A percentile compares a stretch with the other conserved stretches of the same genome.
Evolutionary conservation across 805 yeast species (phyloP).

Genomic region (Yamadazyma kitorensis): DNA sequence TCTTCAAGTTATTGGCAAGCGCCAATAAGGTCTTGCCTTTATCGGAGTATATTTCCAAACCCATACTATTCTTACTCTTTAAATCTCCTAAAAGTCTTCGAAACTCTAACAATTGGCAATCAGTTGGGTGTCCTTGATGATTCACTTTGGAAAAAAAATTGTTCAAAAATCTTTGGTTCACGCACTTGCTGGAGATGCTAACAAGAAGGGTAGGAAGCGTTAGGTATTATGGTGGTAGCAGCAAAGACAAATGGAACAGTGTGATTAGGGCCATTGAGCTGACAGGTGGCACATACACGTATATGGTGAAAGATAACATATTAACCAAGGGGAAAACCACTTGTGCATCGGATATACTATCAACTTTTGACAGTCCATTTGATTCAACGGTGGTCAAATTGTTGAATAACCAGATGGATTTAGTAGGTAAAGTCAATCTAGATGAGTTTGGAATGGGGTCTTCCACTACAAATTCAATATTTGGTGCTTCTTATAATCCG

Average conservation of each 20-base stretch:
- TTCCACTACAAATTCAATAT: conserved; percentile 52
- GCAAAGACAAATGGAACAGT: conserved; percentile 16
- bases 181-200: no score
- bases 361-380: conserved; percentile 67
- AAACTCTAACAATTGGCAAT: no score
- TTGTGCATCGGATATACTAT: conserved; percentile 68
- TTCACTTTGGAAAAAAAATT: no score
- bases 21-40: conserved; percentile 24
- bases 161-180: no score
- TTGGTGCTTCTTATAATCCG: conserved; percentile 61
- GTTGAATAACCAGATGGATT: conserved; percentile 51
- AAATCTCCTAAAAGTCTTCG: no score
- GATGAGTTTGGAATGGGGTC: conserved; percentile 99
- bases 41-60: conserved; percentile 15
- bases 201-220: no score
- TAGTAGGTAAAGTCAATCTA: conserved; percentile 83
- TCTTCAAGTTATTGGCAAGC: conserved; percentile 41
- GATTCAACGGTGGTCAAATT: conserved; percentile 69
- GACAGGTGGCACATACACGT: not conserved
- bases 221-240: no score
- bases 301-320: conserved; percentile 68
- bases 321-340: conserved; percentile 66
- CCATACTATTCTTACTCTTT: no score
- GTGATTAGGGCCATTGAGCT: conserved; percentile 4
- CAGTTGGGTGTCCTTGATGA: no score